Conservation (phyloP, 805 yeast genomes). For the Cyberlindnera mississippiensis region DNA sequence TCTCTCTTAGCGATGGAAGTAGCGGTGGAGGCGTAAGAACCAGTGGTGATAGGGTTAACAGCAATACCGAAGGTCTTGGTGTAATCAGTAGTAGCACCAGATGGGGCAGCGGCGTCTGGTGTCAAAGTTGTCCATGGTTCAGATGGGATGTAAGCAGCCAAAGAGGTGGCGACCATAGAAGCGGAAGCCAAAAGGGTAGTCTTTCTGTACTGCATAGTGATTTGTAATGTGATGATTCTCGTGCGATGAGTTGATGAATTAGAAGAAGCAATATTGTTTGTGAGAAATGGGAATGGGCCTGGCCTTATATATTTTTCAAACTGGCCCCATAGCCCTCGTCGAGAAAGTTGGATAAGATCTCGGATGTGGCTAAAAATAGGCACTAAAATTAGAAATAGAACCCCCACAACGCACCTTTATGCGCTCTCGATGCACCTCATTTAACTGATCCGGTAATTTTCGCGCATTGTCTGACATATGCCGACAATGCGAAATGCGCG, state of each 20-base stretch:
- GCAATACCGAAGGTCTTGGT: conserved; percentile 41
- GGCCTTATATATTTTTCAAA: conserved; percentile 6
- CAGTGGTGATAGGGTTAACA: conserved; percentile 32
- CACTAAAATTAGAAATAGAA: conserved; percentile 6
- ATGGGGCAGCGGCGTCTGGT: conserved; percentile 35
- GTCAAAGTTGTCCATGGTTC: conserved; percentile 46
- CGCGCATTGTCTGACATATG: conserved; percentile 1
- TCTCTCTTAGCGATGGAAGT: conserved; percentile 30
- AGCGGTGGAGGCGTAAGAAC: conserved; percentile 32
- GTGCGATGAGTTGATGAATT: too few species aligned
- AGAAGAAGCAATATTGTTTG: neutral
- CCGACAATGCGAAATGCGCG: conserved; percentile 1
- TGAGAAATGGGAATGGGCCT: neutral
- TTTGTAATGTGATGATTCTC: neutral
- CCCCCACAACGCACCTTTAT: neutral
- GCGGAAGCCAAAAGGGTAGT: conserved; percentile 37
- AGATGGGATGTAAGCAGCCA: conserved; percentile 65
- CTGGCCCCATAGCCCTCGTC: neutral
- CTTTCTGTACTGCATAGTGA: conserved; percentile 43
- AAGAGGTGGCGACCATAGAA: conserved; percentile 41
- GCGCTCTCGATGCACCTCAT: neutral
- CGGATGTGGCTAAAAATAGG: conserved; percentile 6
- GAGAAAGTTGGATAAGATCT: conserved; percentile 2
- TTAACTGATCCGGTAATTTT: neutral
- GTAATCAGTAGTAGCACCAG: conserved; percentile 36